These are phyloP conservation scores for Spergularia marina DNA, from an alignment of 148 eudicot species.

Conservation along the genomic window DNA sequence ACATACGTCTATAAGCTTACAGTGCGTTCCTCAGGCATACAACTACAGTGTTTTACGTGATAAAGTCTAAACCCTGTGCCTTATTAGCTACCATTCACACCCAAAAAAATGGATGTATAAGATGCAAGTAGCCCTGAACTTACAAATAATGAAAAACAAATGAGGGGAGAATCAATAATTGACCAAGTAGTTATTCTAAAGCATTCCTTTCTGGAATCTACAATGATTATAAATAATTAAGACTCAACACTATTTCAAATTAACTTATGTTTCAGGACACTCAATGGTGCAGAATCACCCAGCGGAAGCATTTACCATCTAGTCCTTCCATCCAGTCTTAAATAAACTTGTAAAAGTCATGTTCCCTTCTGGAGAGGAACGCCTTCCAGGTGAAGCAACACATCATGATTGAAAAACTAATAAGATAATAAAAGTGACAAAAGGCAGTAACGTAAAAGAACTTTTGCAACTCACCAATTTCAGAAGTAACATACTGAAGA, in stretches of 20 bases:
- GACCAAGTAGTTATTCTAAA: background rate
- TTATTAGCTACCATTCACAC: background rate
- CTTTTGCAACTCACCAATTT: conserved; percentile 23
- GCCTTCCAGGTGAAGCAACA: background rate
- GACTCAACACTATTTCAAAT: background rate
- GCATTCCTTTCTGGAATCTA: background rate
- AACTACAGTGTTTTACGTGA: background rate
- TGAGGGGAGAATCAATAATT: background rate
- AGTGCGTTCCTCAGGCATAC: background rate
- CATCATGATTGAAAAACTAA: background rate
- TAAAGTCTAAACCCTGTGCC: background rate
- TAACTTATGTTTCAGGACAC: background rate
- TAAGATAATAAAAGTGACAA: background rate
- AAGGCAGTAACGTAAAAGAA: background rate
- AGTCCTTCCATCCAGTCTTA: background rate
- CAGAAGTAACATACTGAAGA: conserved; percentile 31
- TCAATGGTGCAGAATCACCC: background rate
- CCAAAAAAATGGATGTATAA: background rate
- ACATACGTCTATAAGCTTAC: background rate
- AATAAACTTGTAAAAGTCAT: background rate
- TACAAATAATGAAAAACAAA: background rate
- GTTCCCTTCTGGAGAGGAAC: background rate
- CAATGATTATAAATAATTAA: background rate
- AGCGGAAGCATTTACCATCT: background rate
- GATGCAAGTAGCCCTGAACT: background rate